Base-by-base conservation (phyloP, 1,284 basidiomycete genomes). In the Fomitopsis betulina region DNA sequence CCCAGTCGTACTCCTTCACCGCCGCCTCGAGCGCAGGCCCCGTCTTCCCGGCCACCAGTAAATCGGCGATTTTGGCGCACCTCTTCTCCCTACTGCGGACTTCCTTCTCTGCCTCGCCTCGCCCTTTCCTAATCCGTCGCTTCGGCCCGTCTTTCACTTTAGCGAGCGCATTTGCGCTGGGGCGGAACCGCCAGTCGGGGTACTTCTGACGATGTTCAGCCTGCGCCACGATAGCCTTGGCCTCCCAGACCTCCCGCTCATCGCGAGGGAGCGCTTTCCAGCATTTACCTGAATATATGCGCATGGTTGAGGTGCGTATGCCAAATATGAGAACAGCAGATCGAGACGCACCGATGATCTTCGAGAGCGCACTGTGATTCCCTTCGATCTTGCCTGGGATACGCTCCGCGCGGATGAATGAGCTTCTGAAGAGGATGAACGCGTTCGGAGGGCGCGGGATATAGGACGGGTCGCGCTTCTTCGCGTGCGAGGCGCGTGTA, bases 361-460 rank as follows among this genome's bases (percentile, higher is more conserved):
- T 72, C 52, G 73, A 87, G 53, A 89, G 77, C 19, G 88, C 89
- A 68, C 86, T 87, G 69, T 93, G 89, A 63, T 91, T 86, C 17
- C 87, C 85, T 70, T 93, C 89, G 57, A 93, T 86, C 64, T 85
- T 83, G 38, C 84, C 82, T 3, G 91, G 87, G 39, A 94, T 86
- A 60, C 89, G 80, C 66, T 89, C 84, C 57, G 85, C 84, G 50
- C 84, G 81, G 66, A 94, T 93, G 69, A 94, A 94, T 55, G 93
- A 90, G 35, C 91, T 92, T 60, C 95, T 84, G 75, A 95, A 97
- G 71, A 97, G 85, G 67, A 97, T 96, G 76, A 96, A 97, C 51
- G 95, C 94, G 73, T 97, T 97, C 33, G 93, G 89, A 0, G 94
- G 94, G 35, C 94, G 86, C 51, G 94, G 93, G 70, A 96, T 93